A percentile compares a stretch with the other conserved stretches of the same genome.
Evolutionary conservation across 306 rosid species (phyloP).

Genomic region (Vicia villosa): DNA sequence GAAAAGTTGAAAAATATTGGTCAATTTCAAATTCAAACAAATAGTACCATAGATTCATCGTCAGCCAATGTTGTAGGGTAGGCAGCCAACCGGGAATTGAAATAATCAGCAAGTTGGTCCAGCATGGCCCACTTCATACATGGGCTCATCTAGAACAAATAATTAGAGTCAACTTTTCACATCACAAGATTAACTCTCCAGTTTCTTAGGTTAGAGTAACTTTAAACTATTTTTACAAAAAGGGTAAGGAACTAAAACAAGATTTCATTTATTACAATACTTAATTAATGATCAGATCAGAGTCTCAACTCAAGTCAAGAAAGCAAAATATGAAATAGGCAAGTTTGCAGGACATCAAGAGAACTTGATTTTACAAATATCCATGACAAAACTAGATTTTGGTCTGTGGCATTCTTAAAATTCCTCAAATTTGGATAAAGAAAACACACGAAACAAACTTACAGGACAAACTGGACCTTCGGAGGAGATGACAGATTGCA

Average conservation of each 20-base stretch:
- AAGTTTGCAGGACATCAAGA: slow-evolving; percentile 26
- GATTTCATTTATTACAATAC: not conserved
- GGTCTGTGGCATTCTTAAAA: slow-evolving; percentile 28
- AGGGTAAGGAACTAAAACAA: too few relatives aligned
- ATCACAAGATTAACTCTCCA: slow-evolving; percentile 24
- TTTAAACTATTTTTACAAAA: not conserved
- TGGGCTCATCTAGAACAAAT: slow-evolving; percentile 67
- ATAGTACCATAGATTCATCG: slow-evolving; percentile 77
- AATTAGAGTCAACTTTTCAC: slow-evolving; percentile 31
- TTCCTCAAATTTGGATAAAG: slow-evolving; percentile 19
- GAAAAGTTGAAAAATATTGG: slow-evolving; percentile 10
- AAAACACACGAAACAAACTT: slow-evolving; percentile 46
- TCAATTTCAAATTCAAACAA: slow-evolving; percentile 15
- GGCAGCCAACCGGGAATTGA: slow-evolving; percentile 72
- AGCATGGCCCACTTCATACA: slow-evolving; percentile 92
- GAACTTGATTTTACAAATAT: not conserved
- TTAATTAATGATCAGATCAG: slow-evolving; percentile 19
- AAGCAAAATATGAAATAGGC: slow-evolving; percentile 25
- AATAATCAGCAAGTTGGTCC: slow-evolving; percentile 85
- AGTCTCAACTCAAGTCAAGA: slow-evolving; percentile 32
- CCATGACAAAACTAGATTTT: slow-evolving; percentile 17
- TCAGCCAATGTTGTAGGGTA: slow-evolving; percentile 87
- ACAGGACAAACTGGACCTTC: slow-evolving; percentile 97
- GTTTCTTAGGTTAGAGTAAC: not conserved
- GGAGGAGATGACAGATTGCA: slow-evolving; percentile 94